A percentile compares a stretch with the other conserved stretches of the same genome.
Conservation (phyloP, 495 filamentous ascomycete species). For the Daldinia concentrica region DNA sequence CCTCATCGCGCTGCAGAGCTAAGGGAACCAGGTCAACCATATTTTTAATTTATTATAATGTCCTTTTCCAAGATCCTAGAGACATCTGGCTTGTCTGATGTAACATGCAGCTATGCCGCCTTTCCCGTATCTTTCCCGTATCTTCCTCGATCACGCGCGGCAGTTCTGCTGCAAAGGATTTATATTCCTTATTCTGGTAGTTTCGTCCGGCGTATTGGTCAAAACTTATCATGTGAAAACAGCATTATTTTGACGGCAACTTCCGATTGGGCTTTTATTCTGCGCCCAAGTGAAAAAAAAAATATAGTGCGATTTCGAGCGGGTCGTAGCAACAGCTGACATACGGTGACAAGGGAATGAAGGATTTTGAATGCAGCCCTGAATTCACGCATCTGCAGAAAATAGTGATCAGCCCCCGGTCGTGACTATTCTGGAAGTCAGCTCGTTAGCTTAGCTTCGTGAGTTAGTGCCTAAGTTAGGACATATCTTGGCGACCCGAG, state of each 20-base stretch:
- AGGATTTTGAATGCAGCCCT: slow-evolving; percentile 11
- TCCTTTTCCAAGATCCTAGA: background rate
- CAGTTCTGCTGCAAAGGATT: background rate
- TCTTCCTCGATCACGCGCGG: background rate
- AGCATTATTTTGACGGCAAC: background rate
- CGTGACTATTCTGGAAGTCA: slow-evolving; percentile 27
- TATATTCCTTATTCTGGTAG: background rate
- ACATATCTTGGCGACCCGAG: background rate
- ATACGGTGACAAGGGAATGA: background rate
- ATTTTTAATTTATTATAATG: background rate
- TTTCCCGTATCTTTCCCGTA: background rate
- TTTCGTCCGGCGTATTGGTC: background rate
- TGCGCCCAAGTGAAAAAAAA: background rate
- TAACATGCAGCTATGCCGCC: background rate
- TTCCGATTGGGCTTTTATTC: background rate
- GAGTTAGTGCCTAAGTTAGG: background rate
- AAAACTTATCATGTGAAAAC: background rate
- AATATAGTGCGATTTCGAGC: background rate
- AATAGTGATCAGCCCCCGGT: slow-evolving; percentile 31
- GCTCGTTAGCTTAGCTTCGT: slow-evolving; percentile 28
- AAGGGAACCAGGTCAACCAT: background rate
- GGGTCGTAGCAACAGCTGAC: slow-evolving; percentile 23
- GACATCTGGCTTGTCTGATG: background rate
- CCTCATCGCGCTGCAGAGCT: background rate
- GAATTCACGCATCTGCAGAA: background rate